Conservation (phyloP, 768 basidiomycete genomes). For the Mycena amicta region DNA sequence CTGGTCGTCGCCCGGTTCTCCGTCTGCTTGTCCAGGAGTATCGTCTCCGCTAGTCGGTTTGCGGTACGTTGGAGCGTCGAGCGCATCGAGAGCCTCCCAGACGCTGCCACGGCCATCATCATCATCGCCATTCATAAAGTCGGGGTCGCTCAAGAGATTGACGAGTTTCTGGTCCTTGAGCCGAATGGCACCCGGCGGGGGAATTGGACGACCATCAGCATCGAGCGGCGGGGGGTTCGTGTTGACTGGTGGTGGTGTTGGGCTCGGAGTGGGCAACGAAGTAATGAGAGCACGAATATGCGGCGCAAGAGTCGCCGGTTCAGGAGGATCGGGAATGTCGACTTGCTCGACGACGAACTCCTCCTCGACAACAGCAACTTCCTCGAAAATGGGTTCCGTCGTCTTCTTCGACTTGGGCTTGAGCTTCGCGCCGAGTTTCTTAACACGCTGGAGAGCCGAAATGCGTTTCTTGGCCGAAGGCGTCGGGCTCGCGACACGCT, state of each 20-base stretch:
- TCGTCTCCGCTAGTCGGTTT: conserved; percentile 12
- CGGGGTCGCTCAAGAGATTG: conserved; percentile 49
- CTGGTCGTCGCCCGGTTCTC: conserved; percentile 21
- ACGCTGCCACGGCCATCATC: conserved; percentile 47
- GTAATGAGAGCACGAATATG: conserved; percentile 56
- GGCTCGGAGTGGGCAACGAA: conserved; percentile 38
- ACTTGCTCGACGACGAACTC: conserved; percentile 1
- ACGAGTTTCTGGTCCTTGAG: conserved; percentile 49
- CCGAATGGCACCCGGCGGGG: conserved; percentile 36
- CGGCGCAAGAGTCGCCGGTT: conserved; percentile 49
- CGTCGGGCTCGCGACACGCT: conserved; percentile 19
- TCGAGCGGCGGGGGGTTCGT: conserved; percentile 18
- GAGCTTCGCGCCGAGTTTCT: conserved; percentile 21
- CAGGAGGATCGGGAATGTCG: conserved; percentile 30
- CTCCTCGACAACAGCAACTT: background rate
- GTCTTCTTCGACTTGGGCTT: conserved; percentile 17
- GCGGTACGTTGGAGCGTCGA: conserved; percentile 28
- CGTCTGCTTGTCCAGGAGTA: conserved; percentile 7
- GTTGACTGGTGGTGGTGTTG: conserved; percentile 21
- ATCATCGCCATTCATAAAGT: conserved; percentile 54
- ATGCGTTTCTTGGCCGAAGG: conserved; percentile 20
- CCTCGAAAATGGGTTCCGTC: conserved; percentile 6
- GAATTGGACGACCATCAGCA: conserved; percentile 29
- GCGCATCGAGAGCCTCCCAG: conserved; percentile 43
- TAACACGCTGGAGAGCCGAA: conserved; percentile 20